phyloP scores from a whole-genome alignment of 257 asterid genomes.

The Solanum bukasovii region DNA sequence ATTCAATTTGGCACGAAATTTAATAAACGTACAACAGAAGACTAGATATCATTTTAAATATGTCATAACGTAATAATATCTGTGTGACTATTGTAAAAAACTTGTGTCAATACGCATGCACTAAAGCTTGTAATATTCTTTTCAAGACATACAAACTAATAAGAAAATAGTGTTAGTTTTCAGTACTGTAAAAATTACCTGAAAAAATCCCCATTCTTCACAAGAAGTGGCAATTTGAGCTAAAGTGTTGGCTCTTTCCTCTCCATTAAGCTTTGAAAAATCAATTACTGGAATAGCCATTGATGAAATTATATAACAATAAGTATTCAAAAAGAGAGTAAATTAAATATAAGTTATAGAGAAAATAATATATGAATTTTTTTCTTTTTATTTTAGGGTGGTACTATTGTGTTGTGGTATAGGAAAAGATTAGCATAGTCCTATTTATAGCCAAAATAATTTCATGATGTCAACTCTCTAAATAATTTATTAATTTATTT shows the following conservation, averaged over 20 bases:
- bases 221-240: constrained; percentile 60
- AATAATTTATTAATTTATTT: neutral
- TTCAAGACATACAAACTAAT: accelerated
- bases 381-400: neutral
- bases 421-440: neutral
- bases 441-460: constrained; percentile 32
- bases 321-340: neutral
- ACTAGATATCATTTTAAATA: neutral
- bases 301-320: neutral
- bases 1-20: neutral
- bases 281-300: constrained; percentile 87
- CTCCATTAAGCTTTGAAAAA: constrained; percentile 71
- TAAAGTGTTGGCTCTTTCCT: constrained; percentile 51
- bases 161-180: neutral
- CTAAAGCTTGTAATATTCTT: neutral
- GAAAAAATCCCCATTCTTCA: constrained; percentile 92
- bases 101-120: neutral
- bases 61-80: neutral
- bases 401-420: constrained; percentile 4
- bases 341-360: neutral
- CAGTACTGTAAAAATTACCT: constrained; percentile 16
- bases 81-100: neutral
- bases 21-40: neutral
- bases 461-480: constrained; percentile 30
- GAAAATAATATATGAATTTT: neutral